Evolutionary conservation across 305 asterid genomes (phyloP).

Genomic region (Fraxinus baroniana): DNA sequence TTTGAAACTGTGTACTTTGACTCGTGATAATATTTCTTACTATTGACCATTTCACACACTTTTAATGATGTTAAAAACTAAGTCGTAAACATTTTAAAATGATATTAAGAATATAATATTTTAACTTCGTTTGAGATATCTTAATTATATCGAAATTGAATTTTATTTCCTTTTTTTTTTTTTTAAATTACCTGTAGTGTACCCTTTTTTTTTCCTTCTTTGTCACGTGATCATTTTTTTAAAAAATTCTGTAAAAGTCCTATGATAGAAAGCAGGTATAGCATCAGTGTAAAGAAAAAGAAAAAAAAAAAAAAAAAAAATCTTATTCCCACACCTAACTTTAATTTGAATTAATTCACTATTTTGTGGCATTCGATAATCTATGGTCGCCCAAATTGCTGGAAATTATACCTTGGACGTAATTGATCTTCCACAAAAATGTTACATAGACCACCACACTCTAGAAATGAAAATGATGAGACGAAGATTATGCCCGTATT

Average conservation of each 20-base stretch:
- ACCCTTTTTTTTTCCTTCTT: not conserved
- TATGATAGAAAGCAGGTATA: no score
- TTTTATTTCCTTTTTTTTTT: no score
- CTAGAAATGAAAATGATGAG: not conserved
- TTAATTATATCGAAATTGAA: no score
- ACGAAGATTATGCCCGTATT: not conserved
- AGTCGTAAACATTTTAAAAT: no score
- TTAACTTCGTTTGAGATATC: not conserved
- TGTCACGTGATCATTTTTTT: not conserved
- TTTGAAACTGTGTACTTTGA: no score
- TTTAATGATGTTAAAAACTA: no score
- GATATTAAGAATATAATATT: no score
- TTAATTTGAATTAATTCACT: not conserved
- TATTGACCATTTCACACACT: no score
- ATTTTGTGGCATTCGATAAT: not conserved
- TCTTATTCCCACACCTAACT: not conserved
- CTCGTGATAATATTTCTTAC: no score
- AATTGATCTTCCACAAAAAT: not conserved
- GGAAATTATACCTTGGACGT: not conserved
- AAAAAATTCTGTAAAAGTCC: no score
- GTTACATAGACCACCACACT: not conserved
- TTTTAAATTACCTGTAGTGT: not conserved
- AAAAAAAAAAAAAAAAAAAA: no score
- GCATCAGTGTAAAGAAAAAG: no score
- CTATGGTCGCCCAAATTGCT: not conserved